Conservation (phyloP, 2,329 filamentous ascomycete species). For the Xylariales sp. region DNA sequence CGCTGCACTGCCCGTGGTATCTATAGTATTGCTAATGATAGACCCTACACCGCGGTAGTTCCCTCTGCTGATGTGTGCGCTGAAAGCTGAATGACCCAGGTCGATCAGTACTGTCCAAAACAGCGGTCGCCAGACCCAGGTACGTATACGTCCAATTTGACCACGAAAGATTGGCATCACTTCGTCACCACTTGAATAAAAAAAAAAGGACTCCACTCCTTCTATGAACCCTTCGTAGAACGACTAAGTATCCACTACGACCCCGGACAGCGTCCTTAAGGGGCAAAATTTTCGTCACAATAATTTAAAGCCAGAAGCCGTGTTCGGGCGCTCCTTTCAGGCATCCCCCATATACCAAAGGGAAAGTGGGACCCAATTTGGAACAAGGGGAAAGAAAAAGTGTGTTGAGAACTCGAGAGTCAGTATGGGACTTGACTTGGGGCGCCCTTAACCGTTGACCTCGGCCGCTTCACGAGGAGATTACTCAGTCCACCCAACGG, state of each 20-base stretch:
- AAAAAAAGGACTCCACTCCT: constrained; percentile 6
- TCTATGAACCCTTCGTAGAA: constrained; percentile 9
- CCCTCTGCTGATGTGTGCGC: background rate
- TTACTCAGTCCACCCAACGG: no score
- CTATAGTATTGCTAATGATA: no score
- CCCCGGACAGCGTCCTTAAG: background rate
- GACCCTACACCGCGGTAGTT: background rate
- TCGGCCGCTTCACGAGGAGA: background rate
- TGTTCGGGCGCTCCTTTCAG: background rate
- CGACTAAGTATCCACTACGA: constrained; percentile 7
- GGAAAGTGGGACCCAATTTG: constrained; percentile 7
- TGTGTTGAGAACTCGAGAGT: no score
- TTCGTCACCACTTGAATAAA: constrained; percentile 2
- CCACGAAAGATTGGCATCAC: constrained; percentile 3
- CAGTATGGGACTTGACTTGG: background rate
- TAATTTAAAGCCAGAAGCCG: background rate
- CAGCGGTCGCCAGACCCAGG: constrained; percentile 1
- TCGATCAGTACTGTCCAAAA: no score
- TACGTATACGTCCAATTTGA: background rate
- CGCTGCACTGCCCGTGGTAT: no score
- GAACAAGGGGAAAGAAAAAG: no score
- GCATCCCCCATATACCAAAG: constrained; percentile 6
- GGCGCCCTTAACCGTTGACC: background rate
- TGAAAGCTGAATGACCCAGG: background rate
- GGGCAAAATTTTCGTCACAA: constrained; percentile 2